Evolutionary conservation across 257 asterid species (phyloP), one percentile per base, ranked within the genome.

Genomic region (Ilex aquifolium): DNA sequence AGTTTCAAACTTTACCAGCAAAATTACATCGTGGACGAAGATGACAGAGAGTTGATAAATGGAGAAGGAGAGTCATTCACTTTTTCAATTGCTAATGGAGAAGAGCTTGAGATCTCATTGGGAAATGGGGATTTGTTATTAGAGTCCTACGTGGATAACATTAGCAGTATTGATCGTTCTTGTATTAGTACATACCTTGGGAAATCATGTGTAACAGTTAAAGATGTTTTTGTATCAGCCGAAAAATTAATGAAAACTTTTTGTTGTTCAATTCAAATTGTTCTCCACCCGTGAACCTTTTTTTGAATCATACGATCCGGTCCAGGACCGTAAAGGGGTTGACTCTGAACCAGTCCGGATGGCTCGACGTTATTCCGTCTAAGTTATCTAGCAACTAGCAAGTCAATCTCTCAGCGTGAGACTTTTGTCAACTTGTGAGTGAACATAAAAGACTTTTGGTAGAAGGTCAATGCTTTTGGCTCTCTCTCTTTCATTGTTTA

Each of bases 91-190:
- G 13, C 32, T 17, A 42, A 7, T 40, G 85, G 68, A 66, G 80
- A 76, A 13, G 83, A 49, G 44, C 42, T 67, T 55, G 57, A 65
- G 30, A 32, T 56, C 36, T 75, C 81, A 53, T 13, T 49, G 32
- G 27, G 7, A 0, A 13, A 64, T 55, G 81, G 72, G 57, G 72
- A 64, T 76, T 61, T 53, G 17, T 57, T 65, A 11, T 72, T 69
- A 8, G 75, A 76, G 67, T 72, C 67, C 64, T 69, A 53, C 21
- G 17, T 17, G 5, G 73, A 69, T 75, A 80, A 69, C 65, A 71
- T 60, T 75, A 72, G 69, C 21, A 56, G 36, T 58, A 39, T 55
- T 65, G 50, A 59, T 51, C 61, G 49, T 59, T 17, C 52, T 62
- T 52, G 13, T 76, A 5, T 3, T 44, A 66, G 32, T 40, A 52